Conservation (phyloP, 2,329 filamentous ascomycete species). For the Penicillium sp. region DNA sequence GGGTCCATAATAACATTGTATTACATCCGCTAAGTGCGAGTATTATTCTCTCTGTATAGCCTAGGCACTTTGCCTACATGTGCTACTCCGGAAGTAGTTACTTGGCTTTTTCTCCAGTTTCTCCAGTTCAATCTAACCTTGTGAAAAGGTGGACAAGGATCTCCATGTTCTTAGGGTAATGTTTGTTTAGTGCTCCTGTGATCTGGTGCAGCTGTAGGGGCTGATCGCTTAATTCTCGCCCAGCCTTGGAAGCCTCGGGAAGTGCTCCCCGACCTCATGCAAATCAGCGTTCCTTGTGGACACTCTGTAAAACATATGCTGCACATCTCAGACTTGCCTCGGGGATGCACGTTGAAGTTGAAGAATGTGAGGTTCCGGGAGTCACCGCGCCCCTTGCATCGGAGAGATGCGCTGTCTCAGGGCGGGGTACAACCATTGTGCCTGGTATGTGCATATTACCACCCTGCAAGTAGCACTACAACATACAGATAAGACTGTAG, state of each 20-base stretch:
- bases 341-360: slow-evolving; percentile 6
- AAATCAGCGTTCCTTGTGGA: no score
- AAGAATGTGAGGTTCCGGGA: slow-evolving; percentile 11
- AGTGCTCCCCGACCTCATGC: slow-evolving; percentile 5
- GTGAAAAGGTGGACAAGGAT: not conserved
- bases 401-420: slow-evolving; percentile 6
- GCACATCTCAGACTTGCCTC: slow-evolving; percentile 1
- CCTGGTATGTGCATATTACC: slow-evolving; percentile 7
- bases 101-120: not conserved
- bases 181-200: not conserved
- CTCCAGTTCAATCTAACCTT: not conserved
- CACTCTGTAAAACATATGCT: not conserved
- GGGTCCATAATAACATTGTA: slow-evolving; percentile 11
- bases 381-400: slow-evolving; percentile 4
- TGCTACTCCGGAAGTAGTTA: not conserved
- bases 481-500: no score
- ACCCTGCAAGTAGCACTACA: not conserved
- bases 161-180: slow-evolving; percentile 1
- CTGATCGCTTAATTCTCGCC: not conserved
- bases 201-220: slow-evolving; percentile 1
- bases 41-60: not conserved
- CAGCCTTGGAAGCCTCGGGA: not conserved
- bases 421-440: slow-evolving; percentile 4
- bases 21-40: no score
- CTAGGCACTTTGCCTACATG: not conserved